These are phyloP conservation scores for Metschnikowia dekortorum DNA, from an alignment of 805 yeast genomes.

Conservation along the genomic window DNA sequence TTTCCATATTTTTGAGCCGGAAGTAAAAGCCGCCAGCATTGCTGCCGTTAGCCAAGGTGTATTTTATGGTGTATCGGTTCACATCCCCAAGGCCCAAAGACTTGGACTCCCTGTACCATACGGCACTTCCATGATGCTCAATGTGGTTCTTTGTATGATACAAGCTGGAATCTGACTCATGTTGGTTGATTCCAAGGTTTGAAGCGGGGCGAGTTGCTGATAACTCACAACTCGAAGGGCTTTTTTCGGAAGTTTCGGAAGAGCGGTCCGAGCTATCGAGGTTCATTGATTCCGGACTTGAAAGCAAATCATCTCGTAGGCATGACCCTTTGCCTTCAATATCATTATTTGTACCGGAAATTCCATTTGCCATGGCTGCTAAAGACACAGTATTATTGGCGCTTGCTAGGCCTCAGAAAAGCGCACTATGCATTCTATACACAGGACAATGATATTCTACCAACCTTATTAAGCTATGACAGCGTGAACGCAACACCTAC, in stretches of 20 bases:
- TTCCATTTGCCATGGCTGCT: constrained; percentile 1
- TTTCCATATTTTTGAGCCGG: constrained; percentile 38
- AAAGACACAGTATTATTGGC: neutral
- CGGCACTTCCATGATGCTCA: neutral
- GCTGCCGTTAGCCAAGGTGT: constrained; percentile 10
- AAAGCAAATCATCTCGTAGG: neutral
- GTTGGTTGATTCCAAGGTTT: neutral
- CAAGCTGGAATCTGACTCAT: neutral
- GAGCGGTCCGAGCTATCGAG: neutral
- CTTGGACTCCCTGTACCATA: constrained; percentile 37
- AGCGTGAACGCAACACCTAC: neutral
- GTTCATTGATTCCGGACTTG: neutral
- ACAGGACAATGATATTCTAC: neutral
- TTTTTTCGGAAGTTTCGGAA: neutral
- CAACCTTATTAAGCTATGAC: neutral
- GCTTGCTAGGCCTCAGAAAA: neutral
- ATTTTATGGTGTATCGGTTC: constrained; percentile 29
- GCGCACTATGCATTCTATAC: neutral
- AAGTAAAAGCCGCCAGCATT: constrained; percentile 20
- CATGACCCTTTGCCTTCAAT: neutral
- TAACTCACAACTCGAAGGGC: neutral
- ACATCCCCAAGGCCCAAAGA: constrained; percentile 37
- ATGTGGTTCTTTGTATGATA: neutral
- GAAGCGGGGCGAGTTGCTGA: neutral
- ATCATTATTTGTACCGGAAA: neutral